Evolutionary conservation across 768 basidiomycete genomes (phyloP).

Genomic region (Lactarius vividus): DNA sequence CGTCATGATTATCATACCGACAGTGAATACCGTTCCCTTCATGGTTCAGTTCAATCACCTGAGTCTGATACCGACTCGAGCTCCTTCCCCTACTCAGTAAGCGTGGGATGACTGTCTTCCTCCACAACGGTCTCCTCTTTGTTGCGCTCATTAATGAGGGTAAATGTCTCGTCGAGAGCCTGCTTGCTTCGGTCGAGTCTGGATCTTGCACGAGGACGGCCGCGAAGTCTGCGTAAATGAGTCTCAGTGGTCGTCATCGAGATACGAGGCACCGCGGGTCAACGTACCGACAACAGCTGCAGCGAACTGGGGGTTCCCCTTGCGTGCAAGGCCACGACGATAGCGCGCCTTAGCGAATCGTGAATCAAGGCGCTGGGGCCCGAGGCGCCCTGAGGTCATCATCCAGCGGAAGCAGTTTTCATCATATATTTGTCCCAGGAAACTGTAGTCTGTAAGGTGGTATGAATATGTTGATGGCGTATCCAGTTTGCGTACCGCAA

Average conservation of each 20-base stretch:
- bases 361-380: constrained; percentile 27
- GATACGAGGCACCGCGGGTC: too few relatives aligned
- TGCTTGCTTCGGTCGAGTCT: constrained; percentile 26
- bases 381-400: too few relatives aligned
- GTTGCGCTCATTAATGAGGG: neutral
- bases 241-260: too few relatives aligned
- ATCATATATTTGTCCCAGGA: too few relatives aligned
- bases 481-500: too few relatives aligned
- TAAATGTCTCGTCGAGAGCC: constrained; percentile 26
- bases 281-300: constrained; percentile 31
- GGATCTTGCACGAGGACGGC: constrained; percentile 33
- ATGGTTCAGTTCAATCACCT: constrained; percentile 52
- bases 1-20: constrained; percentile 56
- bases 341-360: constrained; percentile 37
- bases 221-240: constrained; percentile 32
- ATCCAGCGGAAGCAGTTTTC: too few relatives aligned
- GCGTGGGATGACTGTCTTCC: constrained; percentile 24
- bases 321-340: constrained; percentile 37
- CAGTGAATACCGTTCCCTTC: constrained; percentile 52
- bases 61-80: constrained; percentile 49
- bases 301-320: constrained; percentile 29
- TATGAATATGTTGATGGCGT: too few relatives aligned
- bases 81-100: constrained; percentile 35
- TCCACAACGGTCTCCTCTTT: constrained; percentile 7
- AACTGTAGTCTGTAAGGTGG: too few relatives aligned